phyloP scores from a whole-genome alignment of 2,329 filamentous ascomycete genomes.

The Exophiala sp. region DNA sequence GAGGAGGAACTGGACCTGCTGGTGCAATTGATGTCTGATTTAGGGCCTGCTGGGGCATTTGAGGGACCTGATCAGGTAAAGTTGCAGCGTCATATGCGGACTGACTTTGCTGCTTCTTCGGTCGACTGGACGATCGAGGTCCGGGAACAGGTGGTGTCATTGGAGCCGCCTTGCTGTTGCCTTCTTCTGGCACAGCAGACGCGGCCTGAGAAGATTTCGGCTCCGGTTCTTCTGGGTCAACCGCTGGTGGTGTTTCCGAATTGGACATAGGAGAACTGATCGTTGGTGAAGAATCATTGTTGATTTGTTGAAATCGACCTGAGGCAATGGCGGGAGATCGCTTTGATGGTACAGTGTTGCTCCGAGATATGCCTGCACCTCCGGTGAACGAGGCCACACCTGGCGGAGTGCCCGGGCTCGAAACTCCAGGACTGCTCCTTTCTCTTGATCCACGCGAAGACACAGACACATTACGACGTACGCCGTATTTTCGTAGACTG shows the following conservation, averaged over 20 bases:
- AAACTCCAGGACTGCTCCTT: slow-evolving; percentile 62
- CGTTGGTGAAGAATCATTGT: slow-evolving; percentile 18
- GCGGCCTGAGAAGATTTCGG: slow-evolving; percentile 20
- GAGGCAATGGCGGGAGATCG: slow-evolving; percentile 70
- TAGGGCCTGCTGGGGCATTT: background rate
- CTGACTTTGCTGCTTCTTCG: slow-evolving; percentile 3
- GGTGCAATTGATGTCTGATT: background rate
- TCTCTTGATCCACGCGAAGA: slow-evolving; percentile 78
- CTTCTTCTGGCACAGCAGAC: slow-evolving; percentile 18
- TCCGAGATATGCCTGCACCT: slow-evolving; percentile 63
- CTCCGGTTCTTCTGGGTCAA: slow-evolving; percentile 5
- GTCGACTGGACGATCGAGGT: slow-evolving; percentile 4
- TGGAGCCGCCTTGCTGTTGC: background rate
- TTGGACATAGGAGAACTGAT: slow-evolving; percentile 5
- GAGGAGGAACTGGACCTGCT: slow-evolving; percentile 51
- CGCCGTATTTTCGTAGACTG: slow-evolving; percentile 73
- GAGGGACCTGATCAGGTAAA: background rate
- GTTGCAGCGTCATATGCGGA: background rate
- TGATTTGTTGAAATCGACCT: slow-evolving; percentile 59
- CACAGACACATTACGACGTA: slow-evolving; percentile 85
- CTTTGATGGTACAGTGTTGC: slow-evolving; percentile 92
- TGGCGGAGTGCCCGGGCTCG: slow-evolving; percentile 62
- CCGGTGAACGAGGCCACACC: slow-evolving; percentile 41
- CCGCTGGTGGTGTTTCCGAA: slow-evolving; percentile 1
- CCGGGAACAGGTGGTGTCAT: background rate